These are phyloP conservation scores for Eucalyptus sp. DNA, from an alignment of 345 rosid species.

Conservation along the genomic window DNA sequence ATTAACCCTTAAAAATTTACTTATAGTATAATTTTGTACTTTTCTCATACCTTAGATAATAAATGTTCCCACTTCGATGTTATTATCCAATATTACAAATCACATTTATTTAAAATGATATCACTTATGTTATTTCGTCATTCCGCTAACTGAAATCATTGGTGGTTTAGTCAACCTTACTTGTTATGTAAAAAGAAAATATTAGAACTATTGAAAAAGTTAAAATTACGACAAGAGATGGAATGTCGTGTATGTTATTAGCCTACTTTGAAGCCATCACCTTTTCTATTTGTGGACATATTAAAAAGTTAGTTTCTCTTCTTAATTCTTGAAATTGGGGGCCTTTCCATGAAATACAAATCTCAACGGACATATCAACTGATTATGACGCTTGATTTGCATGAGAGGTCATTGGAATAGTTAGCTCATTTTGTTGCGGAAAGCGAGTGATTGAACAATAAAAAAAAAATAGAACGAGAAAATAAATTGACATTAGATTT, in stretches of 20 bases:
- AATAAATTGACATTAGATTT: too few species aligned
- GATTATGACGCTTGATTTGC: not conserved
- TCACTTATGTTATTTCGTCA: not conserved
- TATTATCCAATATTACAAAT: not conserved
- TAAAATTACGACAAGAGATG: not conserved
- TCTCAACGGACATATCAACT: not conserved
- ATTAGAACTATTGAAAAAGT: not conserved
- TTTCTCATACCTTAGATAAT: not conserved
- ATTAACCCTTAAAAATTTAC: not conserved
- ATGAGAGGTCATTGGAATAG: not conserved
- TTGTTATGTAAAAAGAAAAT: too few species aligned
- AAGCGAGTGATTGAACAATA: too few species aligned
- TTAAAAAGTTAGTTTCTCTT: not conserved
- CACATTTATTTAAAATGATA: not conserved
- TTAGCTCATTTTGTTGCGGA: too few species aligned
- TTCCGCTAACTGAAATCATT: too few species aligned
- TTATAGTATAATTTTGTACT: not conserved
- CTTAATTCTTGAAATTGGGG: not conserved
- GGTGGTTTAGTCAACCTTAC: not conserved
- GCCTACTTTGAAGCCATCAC: not conserved
- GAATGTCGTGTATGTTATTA: not conserved
- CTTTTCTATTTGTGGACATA: not conserved
- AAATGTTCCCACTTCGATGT: not conserved
- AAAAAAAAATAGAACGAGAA: too few species aligned
- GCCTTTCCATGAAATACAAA: not conserved